Evolutionary conservation across 106 monocot genomes (phyloP), one percentile per base, ranked within the genome.

Genomic region (Acanthochlamys bracteata): DNA sequence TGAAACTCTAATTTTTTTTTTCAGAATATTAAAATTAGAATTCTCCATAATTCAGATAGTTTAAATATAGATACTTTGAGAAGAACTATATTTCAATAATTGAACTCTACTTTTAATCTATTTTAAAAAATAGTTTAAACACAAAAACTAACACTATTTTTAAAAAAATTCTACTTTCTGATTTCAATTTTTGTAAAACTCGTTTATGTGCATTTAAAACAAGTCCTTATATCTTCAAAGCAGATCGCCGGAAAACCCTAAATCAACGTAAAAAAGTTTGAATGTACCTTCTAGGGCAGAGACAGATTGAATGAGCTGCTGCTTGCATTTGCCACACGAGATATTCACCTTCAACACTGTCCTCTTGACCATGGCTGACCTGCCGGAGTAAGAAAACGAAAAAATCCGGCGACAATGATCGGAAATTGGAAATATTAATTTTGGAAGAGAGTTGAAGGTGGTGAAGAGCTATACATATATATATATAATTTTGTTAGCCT

Each of bases 331-430:
- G 41, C n/a, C 25, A 58, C 71, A 66, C 10, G 66, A 62, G 66
- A 53, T 61, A 39, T 78, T 71, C 51, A 78, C 78, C 67, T 72
- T 78, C 16, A 78, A 24, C 60, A 67, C 78, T 42, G 67, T 78
- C 59, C 53, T 73, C 60, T 78, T 78, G 52, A 49, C 42, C 72
- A 78, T 72, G 77, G 53, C n/a, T n/a, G n/a, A n/a, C n/a, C n/a
- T n/a, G n/a, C n/a, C n/a, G n/a, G n/a, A n/a, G n/a, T n/a, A n/a
- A n/a, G n/a, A n/a, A n/a, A n/a, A n/a, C n/a, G n/a, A n/a, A n/a
- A n/a, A n/a, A n/a, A n/a, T n/a, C n/a, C n/a, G n/a, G n/a, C n/a
- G n/a, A n/a, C n/a, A n/a, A n/a, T n/a, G n/a, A n/a, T n/a, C n/a
- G n/a, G n/a, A n/a, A n/a, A n/a, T n/a, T n/a, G n/a, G n/a, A n/a